Evolutionary conservation across 139 green algal genomes (phyloP).

Genomic region (Chlorella sp.): DNA sequence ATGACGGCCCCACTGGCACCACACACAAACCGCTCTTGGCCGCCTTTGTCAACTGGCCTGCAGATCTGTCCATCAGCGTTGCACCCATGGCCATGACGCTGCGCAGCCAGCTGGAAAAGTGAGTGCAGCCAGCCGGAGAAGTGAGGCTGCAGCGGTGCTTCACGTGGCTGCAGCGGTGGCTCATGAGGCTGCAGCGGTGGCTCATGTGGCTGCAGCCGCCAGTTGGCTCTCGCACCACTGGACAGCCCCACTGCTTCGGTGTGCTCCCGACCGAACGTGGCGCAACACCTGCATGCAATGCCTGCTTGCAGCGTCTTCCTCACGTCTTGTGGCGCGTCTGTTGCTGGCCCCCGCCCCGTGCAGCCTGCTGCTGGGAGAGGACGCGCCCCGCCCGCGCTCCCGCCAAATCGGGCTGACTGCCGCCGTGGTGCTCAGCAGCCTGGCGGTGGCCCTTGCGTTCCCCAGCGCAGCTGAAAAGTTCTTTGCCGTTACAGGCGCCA

Average conservation of each 20-base stretch:
- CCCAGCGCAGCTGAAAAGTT: slow-evolving; percentile 56
- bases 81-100: slow-evolving; percentile 54
- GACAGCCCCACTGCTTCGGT: no score
- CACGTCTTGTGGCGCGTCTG: no score
- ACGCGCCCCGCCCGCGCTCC: slow-evolving; percentile 48
- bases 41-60: no score
- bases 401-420: slow-evolving; percentile 63
- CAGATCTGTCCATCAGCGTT: slow-evolving; percentile 23
- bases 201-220: neutral
- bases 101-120: slow-evolving; percentile 41
- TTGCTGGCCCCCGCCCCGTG: neutral
- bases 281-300: no score
- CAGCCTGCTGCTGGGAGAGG: slow-evolving; percentile 63
- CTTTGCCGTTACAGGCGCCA: slow-evolving; percentile 60
- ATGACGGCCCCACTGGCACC: no score
- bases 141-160: neutral
- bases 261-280: no score
- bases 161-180: neutral
- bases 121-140: neutral
- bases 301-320: no score
- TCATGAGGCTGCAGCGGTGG: neutral
- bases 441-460: slow-evolving; percentile 56
- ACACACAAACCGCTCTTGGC: no score
- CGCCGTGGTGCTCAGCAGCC: slow-evolving; percentile 35
- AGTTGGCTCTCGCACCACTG: no score